Evolutionary conservation across 371 early-diverging fungal species (phyloP), one percentile per base, ranked within the genome.

Genomic region (Fennellomyces sp.): DNA sequence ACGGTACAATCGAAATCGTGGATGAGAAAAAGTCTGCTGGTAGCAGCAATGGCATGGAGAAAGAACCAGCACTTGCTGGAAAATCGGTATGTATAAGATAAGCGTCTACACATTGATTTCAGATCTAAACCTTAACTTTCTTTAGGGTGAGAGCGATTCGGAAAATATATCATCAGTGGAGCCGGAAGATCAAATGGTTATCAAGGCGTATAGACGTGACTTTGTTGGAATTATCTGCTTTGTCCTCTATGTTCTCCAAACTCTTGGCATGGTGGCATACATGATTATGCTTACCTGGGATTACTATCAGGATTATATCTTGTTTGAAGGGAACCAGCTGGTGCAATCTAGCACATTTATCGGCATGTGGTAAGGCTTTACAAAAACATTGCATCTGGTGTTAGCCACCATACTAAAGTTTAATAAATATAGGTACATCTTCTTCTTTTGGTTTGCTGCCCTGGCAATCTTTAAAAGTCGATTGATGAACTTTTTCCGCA

Each of bases 401-500:
- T 12, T 33, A 7, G 12, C 33, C 12, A 1, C 17, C 39, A 39
- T 39, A 19, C n/a, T 13, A 39, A 39, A 11, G 13, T 5, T 39
- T 39, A 11, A 39, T 41, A 13, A 6, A n/a, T n/a, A n/a, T 41
- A 45, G 45, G 45, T 88, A 89, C 60, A 53, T 90, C 58, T 74
- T 81, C 21, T 82, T 82, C 27, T 41, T 85, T 39, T 90, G 92
- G 92, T 83, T 90, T 67, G 65, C 83, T 8, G 55, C 56, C 6
- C 58, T 90, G 38, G 75, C 83, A 19, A 63, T 79, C 12, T 72
- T 65, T 69, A 69, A 63, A 55, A 38, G 45, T 36, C 75, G 84
- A 6, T 52, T 87, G 3, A 72, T 80, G 60, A 88, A 88, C 64
- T 90, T 86, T 60, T 90, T 88, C 77, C 81, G 88, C 11, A 73